These are phyloP conservation scores for Russula griseocarnosa DNA, from an alignment of 768 basidiomycete species.

Conservation along the genomic window DNA sequence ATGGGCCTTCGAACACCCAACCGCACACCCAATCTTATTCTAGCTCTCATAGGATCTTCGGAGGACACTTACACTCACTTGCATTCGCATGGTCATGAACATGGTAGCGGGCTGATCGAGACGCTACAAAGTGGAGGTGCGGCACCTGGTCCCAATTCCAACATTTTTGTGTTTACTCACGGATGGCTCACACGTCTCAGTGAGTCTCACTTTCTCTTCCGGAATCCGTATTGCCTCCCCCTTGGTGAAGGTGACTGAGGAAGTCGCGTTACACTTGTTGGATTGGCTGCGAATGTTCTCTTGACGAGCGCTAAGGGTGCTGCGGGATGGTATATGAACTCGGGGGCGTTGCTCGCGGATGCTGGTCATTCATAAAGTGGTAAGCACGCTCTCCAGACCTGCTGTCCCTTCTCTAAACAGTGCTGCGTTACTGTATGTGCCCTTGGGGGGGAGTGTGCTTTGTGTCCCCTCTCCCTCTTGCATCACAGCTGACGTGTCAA, in stretches of 20 bases:
- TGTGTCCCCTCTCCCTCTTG: not conserved
- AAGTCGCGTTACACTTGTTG: conserved; percentile 78
- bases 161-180: not conserved
- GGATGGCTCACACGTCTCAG: too few relatives aligned
- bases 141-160: not conserved
- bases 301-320: conserved; percentile 80
- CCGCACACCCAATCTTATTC: conserved; percentile 11
- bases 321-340: conserved; percentile 89
- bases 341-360: conserved; percentile 86
- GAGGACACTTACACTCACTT: conserved; percentile 25
- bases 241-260: conserved; percentile 87
- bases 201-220: too few relatives aligned
- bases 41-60: conserved; percentile 26
- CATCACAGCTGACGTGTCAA: not conserved
- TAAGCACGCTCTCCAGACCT: conserved; percentile 39
- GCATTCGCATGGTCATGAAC: conserved; percentile 10
- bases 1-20: not conserved
- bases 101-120: conserved; percentile 24
- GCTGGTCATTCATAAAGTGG: conserved; percentile 89
- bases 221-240: not conserved
- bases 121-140: conserved; percentile 25
- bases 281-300: conserved; percentile 75
- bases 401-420: not conserved
- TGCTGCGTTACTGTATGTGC: not conserved
- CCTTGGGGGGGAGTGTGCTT: not conserved